phyloP scores from a whole-genome alignment of 192 early-diverging fungal species.

The Coemansia sp. region DNA sequence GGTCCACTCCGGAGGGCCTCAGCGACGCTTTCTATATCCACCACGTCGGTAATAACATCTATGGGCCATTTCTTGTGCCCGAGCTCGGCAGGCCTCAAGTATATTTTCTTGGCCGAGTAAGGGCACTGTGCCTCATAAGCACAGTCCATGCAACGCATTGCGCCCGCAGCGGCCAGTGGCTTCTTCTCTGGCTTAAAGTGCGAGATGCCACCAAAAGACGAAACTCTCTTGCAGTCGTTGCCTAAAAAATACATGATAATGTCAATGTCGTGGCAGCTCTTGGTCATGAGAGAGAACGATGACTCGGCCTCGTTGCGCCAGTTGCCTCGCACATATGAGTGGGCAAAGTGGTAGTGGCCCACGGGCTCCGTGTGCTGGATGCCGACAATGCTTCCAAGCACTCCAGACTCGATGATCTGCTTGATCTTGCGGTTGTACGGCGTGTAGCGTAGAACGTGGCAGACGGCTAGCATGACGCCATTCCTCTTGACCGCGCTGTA shows the following conservation, averaged over 20 bases:
- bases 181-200: conserved; percentile 62
- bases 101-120: conserved; percentile 63
- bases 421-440: conserved; percentile 62
- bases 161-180: conserved; percentile 60
- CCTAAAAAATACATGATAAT: conserved; percentile 54
- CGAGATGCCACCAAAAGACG: conserved; percentile 61
- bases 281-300: conserved; percentile 66
- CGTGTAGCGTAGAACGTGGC: conserved; percentile 65
- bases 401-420: conserved; percentile 55
- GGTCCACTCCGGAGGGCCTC: conserved; percentile 56
- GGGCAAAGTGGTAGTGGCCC: conserved; percentile 69
- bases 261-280: conserved; percentile 62
- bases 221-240: conserved; percentile 43
- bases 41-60: conserved; percentile 55
- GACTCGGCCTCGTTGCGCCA: conserved; percentile 61
- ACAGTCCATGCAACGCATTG: conserved; percentile 61
- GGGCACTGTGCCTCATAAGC: conserved; percentile 57
- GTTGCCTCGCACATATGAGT: conserved; percentile 67
- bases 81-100: conserved; percentile 45
- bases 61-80: conserved; percentile 60
- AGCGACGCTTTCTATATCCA: conserved; percentile 56
- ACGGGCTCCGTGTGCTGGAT: conserved; percentile 69
- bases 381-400: conserved; percentile 63
- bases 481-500: conserved; percentile 46
- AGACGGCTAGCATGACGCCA: conserved; percentile 51